Evolutionary conservation across 2,329 filamentous ascomycete genomes (phyloP).

Genomic region (Fusarium pseudocircinatum): DNA sequence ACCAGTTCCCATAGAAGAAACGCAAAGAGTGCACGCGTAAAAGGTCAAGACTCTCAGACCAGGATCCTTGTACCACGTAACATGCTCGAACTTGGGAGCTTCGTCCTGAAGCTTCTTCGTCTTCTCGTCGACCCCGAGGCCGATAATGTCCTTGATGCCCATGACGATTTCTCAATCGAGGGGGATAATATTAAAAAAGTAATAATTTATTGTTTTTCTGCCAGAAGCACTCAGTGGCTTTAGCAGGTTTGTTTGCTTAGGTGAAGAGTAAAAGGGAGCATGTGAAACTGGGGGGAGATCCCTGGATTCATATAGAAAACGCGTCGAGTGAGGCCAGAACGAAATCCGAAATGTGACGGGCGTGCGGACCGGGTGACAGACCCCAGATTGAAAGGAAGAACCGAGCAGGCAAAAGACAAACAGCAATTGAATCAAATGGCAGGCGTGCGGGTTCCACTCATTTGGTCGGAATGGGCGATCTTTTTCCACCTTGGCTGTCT

Average conservation of each 20-base stretch:
- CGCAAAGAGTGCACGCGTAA: conserved; percentile 22
- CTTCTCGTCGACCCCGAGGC: conserved; percentile 22
- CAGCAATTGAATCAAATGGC: not conserved
- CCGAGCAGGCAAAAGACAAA: conserved; percentile 16
- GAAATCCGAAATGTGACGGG: conserved; percentile 1
- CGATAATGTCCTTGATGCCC: conserved; percentile 25
- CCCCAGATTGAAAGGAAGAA: conserved; percentile 14
- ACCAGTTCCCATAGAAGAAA: conserved; percentile 28
- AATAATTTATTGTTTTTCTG: not conserved
- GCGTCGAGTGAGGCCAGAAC: conserved; percentile 2
- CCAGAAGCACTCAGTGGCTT: not conserved
- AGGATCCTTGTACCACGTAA: conserved; percentile 65
- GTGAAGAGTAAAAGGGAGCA: not conserved
- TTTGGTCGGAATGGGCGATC: conserved; percentile 24
- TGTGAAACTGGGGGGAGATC: not conserved
- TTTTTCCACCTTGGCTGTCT: conserved; percentile 26
- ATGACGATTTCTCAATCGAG: not conserved
- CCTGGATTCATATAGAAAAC: conserved; percentile 17
- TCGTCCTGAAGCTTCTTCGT: conserved; percentile 48
- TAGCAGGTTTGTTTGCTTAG: not conserved
- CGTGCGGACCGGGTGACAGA: conserved; percentile 21
- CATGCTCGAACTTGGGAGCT: conserved; percentile 62
- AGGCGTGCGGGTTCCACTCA: conserved; percentile 1
- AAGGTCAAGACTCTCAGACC: conserved; percentile 65
- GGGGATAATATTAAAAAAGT: too few relatives aligned